Conservation (phyloP, 108 stramenopile genomes). For the Discostella pseudostelligera region DNA sequence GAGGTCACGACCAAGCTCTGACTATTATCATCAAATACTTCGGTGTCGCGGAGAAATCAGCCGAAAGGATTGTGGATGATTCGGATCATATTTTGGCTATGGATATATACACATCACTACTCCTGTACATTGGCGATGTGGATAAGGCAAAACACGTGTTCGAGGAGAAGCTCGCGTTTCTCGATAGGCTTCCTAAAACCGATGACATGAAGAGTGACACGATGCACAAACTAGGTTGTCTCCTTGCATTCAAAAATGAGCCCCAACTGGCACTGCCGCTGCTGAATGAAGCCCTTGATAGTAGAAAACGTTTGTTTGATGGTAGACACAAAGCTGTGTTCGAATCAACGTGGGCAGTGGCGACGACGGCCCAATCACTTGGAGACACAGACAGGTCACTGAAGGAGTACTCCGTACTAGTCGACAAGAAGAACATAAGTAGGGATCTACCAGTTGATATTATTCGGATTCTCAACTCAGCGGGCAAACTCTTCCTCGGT, state of each 20-base stretch:
- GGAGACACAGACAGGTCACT: constrained; percentile 33
- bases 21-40: constrained; percentile 26
- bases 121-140: constrained; percentile 30
- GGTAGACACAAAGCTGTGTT: constrained; percentile 32
- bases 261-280: constrained; percentile 28
- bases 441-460: constrained; percentile 23
- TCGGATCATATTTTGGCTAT: constrained; percentile 35
- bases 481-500: constrained; percentile 39
- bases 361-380: constrained; percentile 27
- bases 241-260: constrained; percentile 28
- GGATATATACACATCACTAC: constrained; percentile 28
- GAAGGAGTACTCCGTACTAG: constrained; percentile 25
- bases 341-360: constrained; percentile 45
- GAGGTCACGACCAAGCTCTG: constrained; percentile 14
- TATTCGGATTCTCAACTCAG: constrained; percentile 31
- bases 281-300: constrained; percentile 35
- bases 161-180: constrained; percentile 27
- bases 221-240: constrained; percentile 45
- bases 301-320: constrained; percentile 32
- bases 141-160: constrained; percentile 27
- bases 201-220: constrained; percentile 38
- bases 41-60: constrained; percentile 7
- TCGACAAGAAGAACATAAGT: constrained; percentile 29
- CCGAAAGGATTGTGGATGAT: constrained; percentile 17
- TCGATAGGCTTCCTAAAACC: constrained; percentile 13